Evolutionary conservation across 2,329 filamentous ascomycete species (phyloP).

Genomic region (Geosmithia morbida): DNA sequence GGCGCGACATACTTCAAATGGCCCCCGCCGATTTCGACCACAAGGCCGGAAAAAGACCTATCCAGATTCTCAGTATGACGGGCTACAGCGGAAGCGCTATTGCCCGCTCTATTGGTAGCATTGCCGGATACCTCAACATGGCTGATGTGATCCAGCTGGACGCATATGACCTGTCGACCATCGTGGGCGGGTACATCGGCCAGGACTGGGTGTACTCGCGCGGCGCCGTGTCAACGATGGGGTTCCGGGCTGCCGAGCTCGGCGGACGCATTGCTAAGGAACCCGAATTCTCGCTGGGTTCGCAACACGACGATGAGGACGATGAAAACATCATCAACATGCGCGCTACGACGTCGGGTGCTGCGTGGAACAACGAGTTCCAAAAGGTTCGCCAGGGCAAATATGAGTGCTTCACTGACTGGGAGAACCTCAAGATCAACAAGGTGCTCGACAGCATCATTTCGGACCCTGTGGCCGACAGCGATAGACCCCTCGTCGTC

Average conservation of each 20-base stretch:
- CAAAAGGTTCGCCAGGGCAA: constrained; percentile 24
- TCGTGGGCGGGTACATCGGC: constrained; percentile 57
- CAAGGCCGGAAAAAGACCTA: constrained; percentile 19
- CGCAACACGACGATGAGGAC: constrained; percentile 18
- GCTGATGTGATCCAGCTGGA: constrained; percentile 57
- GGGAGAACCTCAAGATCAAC: constrained; percentile 48
- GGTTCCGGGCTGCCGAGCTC: constrained; percentile 39
- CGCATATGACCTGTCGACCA: constrained; percentile 53
- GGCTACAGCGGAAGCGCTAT: constrained; percentile 23
- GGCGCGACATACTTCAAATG: constrained; percentile 12
- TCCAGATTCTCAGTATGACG: constrained; percentile 20
- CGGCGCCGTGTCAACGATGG: constrained; percentile 36
- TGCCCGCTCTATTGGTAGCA: constrained; percentile 39
- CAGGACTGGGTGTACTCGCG: constrained; percentile 36
- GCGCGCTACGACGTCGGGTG: constrained; percentile 7
- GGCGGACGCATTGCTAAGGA: constrained; percentile 37
- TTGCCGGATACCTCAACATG: constrained; percentile 42
- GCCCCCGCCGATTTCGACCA: constrained; percentile 15
- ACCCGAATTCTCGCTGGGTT: constrained; percentile 18
- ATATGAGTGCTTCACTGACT: constrained; percentile 26
- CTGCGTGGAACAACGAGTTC: constrained; percentile 26
- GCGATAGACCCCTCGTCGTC: constrained; percentile 43
- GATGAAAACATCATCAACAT: constrained; percentile 16
- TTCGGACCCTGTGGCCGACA: constrained; percentile 10
- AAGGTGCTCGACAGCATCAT: constrained; percentile 43